phyloP scores from a whole-genome alignment of 2,329 filamentous ascomycete species.

The Samsoniella hepiali region DNA sequence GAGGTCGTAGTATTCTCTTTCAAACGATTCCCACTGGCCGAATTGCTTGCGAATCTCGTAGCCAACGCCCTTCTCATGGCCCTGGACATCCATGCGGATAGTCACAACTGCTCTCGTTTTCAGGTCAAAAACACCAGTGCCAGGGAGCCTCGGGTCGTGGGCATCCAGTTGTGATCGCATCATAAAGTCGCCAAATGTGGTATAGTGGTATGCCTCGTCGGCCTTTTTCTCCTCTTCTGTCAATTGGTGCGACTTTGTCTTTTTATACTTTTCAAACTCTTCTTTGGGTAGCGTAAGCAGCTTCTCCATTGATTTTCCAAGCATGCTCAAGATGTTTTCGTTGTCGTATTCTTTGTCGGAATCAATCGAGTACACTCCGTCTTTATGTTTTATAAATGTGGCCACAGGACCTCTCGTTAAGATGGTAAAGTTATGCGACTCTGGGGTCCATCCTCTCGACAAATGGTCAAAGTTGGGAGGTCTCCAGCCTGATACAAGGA shows the following conservation, averaged over 20 bases:
- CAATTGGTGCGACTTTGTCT: slow-evolving; percentile 63
- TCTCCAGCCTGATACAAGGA: slow-evolving; percentile 80
- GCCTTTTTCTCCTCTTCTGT: slow-evolving; percentile 68
- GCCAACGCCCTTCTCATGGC: slow-evolving; percentile 71
- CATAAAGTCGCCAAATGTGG: slow-evolving; percentile 79
- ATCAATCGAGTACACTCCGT: slow-evolving; percentile 91
- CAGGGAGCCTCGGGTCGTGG: slow-evolving; percentile 78
- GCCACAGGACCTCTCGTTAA: slow-evolving; percentile 72
- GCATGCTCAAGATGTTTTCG: slow-evolving; percentile 82
- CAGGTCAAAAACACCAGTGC: slow-evolving; percentile 90
- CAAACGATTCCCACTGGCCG: slow-evolving; percentile 85
- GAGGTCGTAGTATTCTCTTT: slow-evolving; percentile 97
- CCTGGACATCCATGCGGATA: slow-evolving; percentile 78
- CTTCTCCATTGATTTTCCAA: slow-evolving; percentile 97
- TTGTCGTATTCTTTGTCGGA: slow-evolving; percentile 89
- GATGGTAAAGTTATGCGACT: slow-evolving; percentile 65
- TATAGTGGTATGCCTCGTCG: slow-evolving; percentile 83
- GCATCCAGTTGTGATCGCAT: slow-evolving; percentile 96
- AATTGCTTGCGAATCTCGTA: slow-evolving; percentile 79
- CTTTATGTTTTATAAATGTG: slow-evolving; percentile 75
- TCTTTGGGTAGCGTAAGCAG: slow-evolving; percentile 78
- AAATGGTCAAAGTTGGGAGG: slow-evolving; percentile 63
- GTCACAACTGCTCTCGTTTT: slow-evolving; percentile 92
- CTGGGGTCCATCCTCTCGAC: slow-evolving; percentile 62
- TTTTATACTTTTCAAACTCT: slow-evolving; percentile 82